Percentiles rank a stretch among this genome's conserved stretches.
These are phyloP conservation scores for Canavalia gladiata DNA, from an alignment of 306 rosid species.

Conservation along the genomic window DNA sequence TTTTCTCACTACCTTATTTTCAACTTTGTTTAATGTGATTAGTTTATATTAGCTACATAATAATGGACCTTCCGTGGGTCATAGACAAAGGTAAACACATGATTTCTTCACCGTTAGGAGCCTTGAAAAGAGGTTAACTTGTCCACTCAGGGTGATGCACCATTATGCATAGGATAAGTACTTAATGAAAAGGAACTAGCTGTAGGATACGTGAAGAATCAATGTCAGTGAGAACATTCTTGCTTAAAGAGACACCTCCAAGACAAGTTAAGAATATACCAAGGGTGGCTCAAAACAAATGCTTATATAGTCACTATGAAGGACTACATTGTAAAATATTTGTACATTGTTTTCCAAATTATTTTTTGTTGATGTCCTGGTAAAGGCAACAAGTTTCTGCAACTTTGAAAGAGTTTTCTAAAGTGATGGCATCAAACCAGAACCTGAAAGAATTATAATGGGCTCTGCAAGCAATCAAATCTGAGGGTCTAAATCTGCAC, in stretches of 20 bases:
- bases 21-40: conserved; percentile 7
- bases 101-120: conserved; percentile 32
- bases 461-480: conserved; percentile 54
- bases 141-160: neutral
- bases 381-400: conserved; percentile 44
- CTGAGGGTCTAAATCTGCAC: no score
- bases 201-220: neutral
- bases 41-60: conserved; percentile 9
- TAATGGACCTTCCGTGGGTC: neutral
- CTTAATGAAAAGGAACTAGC: no score
- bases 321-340: no score
- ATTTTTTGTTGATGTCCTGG: conserved; percentile 23
- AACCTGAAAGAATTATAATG: conserved; percentile 68
- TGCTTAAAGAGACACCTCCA: conserved; percentile 43
- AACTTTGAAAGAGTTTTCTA: conserved; percentile 33
- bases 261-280: conserved; percentile 58
- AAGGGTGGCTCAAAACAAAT: neutral
- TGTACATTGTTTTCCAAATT: conserved; percentile 24
- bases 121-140: conserved; percentile 45
- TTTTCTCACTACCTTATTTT: neutral
- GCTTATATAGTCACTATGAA: no score
- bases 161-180: no score
- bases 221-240: conserved; percentile 34
- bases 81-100: neutral
- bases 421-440: conserved; percentile 73